Evolutionary conservation across 257 asterid species (phyloP), one percentile per base, ranked within the genome.

Genomic region (Mitragyna speciosa): DNA sequence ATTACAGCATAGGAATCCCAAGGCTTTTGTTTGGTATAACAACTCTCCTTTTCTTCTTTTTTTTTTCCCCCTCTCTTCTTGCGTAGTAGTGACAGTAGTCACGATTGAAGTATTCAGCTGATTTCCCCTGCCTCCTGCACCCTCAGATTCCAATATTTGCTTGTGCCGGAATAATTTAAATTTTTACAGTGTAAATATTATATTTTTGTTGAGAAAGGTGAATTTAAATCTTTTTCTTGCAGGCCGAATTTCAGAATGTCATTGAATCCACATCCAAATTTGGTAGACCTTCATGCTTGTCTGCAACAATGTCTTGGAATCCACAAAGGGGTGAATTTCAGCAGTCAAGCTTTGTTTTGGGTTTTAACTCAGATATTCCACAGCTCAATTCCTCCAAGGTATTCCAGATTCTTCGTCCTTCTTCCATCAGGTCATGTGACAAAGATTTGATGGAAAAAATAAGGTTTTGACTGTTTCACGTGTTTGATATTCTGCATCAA

Each of bases 251-350:
- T 85, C 94, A 88, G 83, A 95, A 93, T 82, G 92, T 86, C 77
- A 90, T 91, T 66, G 98, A 91, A 83, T 76, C 89, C 80, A 89
- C 91, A 41, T 86, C 99, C 85, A 92, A 93, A 86, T 85, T 88
- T 81, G 88, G 90, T 79, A 89, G 86, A 56, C 90, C 84, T 75
- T 90, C 90, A 45, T 92, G 98, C 85, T 64, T 52, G 61, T 88
- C 97, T 70, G 96, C 99, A 0, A 88, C 97, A 69, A 88, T 93
- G 74, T 93, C 98, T 39, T 95, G 99, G 99, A 94, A 92, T 84
- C 97, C 96, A 36, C 94, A 87, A 72, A 88, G 87, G 90, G 89
- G 87, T 81, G 97, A 89, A 78, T 80, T 72, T 78, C 90, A 78
- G 51, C 96, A 84, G 71, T 90, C 94, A 64, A 93, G 93, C 89